phyloP scores from a whole-genome alignment of 352 stramenopile species.

The Pilasporangium apinafurcum region DNA sequence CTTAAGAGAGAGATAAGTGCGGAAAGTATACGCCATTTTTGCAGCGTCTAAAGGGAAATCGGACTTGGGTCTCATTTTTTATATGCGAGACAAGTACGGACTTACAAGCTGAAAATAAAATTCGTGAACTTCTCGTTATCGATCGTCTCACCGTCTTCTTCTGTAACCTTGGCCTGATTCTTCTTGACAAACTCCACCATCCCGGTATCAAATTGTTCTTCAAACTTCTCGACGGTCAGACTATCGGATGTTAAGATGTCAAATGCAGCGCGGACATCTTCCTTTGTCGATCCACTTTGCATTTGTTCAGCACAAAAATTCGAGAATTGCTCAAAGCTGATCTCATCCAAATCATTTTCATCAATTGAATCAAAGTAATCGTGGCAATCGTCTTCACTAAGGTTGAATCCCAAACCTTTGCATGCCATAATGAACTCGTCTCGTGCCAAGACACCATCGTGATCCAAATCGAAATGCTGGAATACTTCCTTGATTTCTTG shows the following conservation, averaged over 20 bases:
- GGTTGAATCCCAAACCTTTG: conserved; percentile 78
- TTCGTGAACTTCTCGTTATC: conserved; percentile 73
- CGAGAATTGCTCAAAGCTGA: conserved; percentile 81
- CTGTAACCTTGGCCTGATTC: conserved; percentile 43
- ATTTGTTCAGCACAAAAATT: conserved; percentile 86
- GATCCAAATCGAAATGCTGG: conserved; percentile 86
- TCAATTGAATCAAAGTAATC: conserved; percentile 86
- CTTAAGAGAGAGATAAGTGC: neutral
- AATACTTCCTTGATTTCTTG: conserved; percentile 89
- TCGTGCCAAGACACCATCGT: conserved; percentile 77
- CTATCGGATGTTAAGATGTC: conserved; percentile 70
- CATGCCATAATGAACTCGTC: conserved; percentile 90
- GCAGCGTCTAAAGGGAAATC: conserved; percentile 20
- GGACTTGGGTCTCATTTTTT: conserved; percentile 7
- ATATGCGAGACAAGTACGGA: conserved; percentile 3
- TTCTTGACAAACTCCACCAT: conserved; percentile 81
- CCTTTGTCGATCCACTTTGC: conserved; percentile 77
- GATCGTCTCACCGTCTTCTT: conserved; percentile 46
- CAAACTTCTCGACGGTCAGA: conserved; percentile 70
- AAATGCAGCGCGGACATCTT: conserved; percentile 78
- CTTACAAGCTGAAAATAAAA: conserved; percentile 79
- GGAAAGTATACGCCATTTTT: neutral
- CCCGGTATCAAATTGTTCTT: conserved; percentile 72
- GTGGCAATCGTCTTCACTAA: conserved; percentile 87
- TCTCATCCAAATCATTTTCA: conserved; percentile 76